Evolutionary conservation across 805 yeast species (phyloP), one percentile per base, ranked within the genome.

Genomic region (Yarrowia yakushimensis): DNA sequence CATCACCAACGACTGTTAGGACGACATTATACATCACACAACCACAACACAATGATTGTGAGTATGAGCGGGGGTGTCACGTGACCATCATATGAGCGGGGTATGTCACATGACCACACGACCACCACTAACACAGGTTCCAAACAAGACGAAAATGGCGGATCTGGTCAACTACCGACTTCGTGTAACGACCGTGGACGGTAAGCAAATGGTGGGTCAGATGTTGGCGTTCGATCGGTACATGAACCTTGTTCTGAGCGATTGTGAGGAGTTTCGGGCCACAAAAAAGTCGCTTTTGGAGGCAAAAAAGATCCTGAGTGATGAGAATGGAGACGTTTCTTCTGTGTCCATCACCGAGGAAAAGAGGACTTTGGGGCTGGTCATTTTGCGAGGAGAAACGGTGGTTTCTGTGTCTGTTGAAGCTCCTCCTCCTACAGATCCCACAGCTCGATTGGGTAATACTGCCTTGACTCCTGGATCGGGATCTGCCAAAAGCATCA

Each of bases 171-270:
- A 88, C 69, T 87, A 83, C 75, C 81, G 89, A 63, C 82, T 94
- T 61, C 82, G 86, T 62, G 88, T 90, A 23, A 79, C 85, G 28
- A 83, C 93, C 1, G 73, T 83, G n/a, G 97, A 93, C 74, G 86
- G 87, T 5, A 80, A 96, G 43, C 85, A 84, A 45, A 83, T 88
- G 66, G 79, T 85, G 7, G 99, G 99, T 1, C 85, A 85, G 65
- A 79, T 93, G 60, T 74, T 92, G 66, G 91, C 98, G 8, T 93
- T 90, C 72, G 99, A 94, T 73, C 86, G 86, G 65, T 88, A 87
- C 71, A 85, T 92, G 86, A 93, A 93, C 73, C 71, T 93, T 17
- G 96, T 94, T 13, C 76, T 93, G 31, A 81, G 88, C 12, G 94
- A 92, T 66, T 83, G 94, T 42, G 91, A 89, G 69, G 99, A 93